Percentiles rank a stretch among this genome's conserved stretches.
These are phyloP conservation scores for Gloeostereum incarnatum DNA, from an alignment of 768 basidiomycete genomes.

Conservation along the genomic window DNA sequence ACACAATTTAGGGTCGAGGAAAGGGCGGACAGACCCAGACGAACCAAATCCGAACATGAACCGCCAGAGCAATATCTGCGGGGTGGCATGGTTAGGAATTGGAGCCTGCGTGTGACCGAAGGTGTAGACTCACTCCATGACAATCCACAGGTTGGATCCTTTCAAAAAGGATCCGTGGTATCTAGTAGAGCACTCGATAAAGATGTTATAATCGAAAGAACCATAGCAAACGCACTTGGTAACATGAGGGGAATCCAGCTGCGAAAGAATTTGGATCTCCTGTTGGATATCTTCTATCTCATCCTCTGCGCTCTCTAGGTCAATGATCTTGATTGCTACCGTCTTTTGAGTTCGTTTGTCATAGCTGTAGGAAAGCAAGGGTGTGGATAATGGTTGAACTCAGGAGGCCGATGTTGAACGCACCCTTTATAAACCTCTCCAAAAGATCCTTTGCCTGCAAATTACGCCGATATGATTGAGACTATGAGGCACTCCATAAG, in stretches of 20 bases:
- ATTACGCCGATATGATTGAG: constrained; percentile 6
- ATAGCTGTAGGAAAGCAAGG: constrained; percentile 61
- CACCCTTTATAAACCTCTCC: constrained; percentile 99
- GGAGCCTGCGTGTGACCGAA: not conserved
- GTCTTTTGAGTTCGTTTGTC: constrained; percentile 94
- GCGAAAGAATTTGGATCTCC: constrained; percentile 96
- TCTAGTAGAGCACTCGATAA: constrained; percentile 23
- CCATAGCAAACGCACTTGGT: constrained; percentile 62
- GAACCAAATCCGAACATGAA: constrained; percentile 92
- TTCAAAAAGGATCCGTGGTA: constrained; percentile 97
- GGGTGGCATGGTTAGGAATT: not conserved
- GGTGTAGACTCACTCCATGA: constrained; percentile 73
- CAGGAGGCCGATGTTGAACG: constrained; percentile 13
- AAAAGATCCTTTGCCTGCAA: constrained; percentile 91
- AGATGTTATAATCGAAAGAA: not conserved
- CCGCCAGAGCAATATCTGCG: constrained; percentile 93
- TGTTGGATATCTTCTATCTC: constrained; percentile 99
- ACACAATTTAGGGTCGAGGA: constrained; percentile 8
- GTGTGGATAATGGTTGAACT: constrained; percentile 7
- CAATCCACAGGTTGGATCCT: constrained; percentile 96
- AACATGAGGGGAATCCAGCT: constrained; percentile 91
- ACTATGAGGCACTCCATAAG: constrained; percentile 2
- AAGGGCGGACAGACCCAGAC: constrained; percentile 14
- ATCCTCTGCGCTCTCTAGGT: constrained; percentile 97
- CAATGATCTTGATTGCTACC: constrained; percentile 99